Evolutionary conservation across 2,329 filamentous ascomycete species (phyloP), one percentile per base, ranked within the genome.

Genomic region (Zymoseptoria pseudotritici): DNA sequence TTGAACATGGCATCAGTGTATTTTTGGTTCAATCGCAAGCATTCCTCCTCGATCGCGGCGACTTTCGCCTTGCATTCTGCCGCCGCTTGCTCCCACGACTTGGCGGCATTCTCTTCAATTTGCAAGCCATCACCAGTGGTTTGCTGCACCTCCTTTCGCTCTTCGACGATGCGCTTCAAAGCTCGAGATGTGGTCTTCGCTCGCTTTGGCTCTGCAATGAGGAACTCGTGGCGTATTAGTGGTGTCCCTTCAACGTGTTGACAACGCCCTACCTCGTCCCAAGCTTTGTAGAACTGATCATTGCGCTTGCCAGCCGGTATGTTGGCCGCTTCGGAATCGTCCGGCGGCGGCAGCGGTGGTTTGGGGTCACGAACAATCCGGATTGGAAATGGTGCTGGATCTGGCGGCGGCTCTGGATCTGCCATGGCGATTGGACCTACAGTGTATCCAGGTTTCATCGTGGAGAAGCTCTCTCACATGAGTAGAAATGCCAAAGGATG

Each of bases 1-100:
- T 96, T 88, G 70, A 96, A 96, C 72, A 94, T 86, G n/a, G 86
- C 84, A 70, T 95, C 90, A 17, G 87, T 83, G 71, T 95, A 96
- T 73, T 91, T 93, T 69, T 91, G 87, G 73, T 96, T 96, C 59
- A 91, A 79, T 8, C 89, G 82, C 21, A 85, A 80, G 71, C 90
- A 95, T 68, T 86, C 83, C 59, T 77, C 78, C 29, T 82, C 79
- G 58, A 85, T 85, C 61, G 82, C 81, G 8, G 78, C 75, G 5
- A 86, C 83, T 56, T 83, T 82, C 58, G 82, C 82, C 57, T 78
- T 80, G 74, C 90, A 95, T 60, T 86, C 82, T 21, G 81, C 81
- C 2, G 81, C 84, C 0, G 89, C 90, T 67, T 90, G 84, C 57
- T 90, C 84, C 69, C 90, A 94, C 0, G 87, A 90, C 11, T 54